Evolutionary conservation across 257 asterid species (phyloP), one percentile per base, ranked within the genome.

Genomic region (Sherardia arvensis): DNA sequence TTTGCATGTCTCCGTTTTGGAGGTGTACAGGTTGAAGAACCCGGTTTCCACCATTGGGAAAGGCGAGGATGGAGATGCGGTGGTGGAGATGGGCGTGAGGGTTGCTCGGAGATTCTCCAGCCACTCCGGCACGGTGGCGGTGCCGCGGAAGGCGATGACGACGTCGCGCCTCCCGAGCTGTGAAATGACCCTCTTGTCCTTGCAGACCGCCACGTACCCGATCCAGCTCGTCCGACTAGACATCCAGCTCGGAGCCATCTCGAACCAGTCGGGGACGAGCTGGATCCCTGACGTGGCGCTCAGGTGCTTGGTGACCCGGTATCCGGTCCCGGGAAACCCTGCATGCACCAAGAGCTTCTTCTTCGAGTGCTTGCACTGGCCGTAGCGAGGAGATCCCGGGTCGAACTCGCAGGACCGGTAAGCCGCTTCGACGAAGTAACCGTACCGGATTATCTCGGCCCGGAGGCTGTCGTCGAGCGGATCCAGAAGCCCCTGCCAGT

Each of bases 41-140:
- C 99, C 99, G 26, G 88, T 87, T 40, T 90, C 94, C 68, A 89
- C 99, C 99, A 92, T 87, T 0, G 99, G 90, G 14, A 71, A 65
- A 0, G 23, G 14, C 20, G 4, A 3, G 12, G 5, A 4, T 1
- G n/a, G 18, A 18, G 6, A 14, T 15, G n/a, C 15, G 47, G 40
- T 7, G 40, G 47, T 26, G 34, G 61, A 30, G 1, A 88, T 21
- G 0, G 90, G 96, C 2, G 96, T 74, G 0, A 91, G 71, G 0
- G 88, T 84, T 1, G 94, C 97, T 9, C 97, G 28, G 3, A 92
- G 74, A 76, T 92, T 92, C 27, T 92, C 97, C 4, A 92, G 76
- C 99, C 99, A 92, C 33, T 92, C 97, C 15, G 85, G 63, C 47
- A 85, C 77, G 1, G 97, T 92, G 28, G 83, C 90, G 0, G 99